Base-by-base conservation (phyloP, 805 yeast species). In the Lachancea mirantina region DNA sequence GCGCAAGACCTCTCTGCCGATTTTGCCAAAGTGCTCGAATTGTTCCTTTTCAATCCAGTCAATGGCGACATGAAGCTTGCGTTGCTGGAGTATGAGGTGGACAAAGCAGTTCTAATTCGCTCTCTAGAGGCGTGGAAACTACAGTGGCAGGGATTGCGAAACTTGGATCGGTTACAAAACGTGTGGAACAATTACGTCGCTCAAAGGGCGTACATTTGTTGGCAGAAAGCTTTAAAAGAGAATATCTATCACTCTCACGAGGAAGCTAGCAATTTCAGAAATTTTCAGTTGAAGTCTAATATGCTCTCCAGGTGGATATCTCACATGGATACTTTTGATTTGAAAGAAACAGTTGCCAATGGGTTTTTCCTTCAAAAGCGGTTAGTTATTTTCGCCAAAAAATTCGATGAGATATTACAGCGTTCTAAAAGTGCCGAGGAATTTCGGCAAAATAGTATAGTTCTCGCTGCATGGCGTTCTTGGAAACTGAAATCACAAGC, bases 31-130 rank as follows among this genome's bases (percentile, higher is more conserved):
- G 35, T 42, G 17, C 23, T 45, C 10, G 29, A 35, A 20, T 35
- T 33, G 14, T 50, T 55, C 24, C 30, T 53, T n/a, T 21, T 52
- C 1, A 24, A 40, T 4, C 61, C 61, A 3, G 41, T 43, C 17
- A 53, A 45, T 34, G 15, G 41, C 14, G 34, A 38, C 8, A 47
- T 50, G 48, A 45, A 38, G 34, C 30, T 52, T 22, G 47, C 55
- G 3, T 30, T 34, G 8, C 41, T 41, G 23, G 48, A 50, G 31
- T 45, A 32, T 17, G 34, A 43, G 8, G 24, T 25, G 14, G 26
- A 30, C 9, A 39, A 21, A 28, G 32, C 19, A 23, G 21, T 23
- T 10, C 8, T 38, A 8, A 28, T 30, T 11, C 40, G 38, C 21
- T 17, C 23, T 17, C 42, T 51, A 19, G 32, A 25, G 4, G 35